Conservation (phyloP, 2,329 filamentous ascomycete genomes). For the Diaporthe sp. region DNA sequence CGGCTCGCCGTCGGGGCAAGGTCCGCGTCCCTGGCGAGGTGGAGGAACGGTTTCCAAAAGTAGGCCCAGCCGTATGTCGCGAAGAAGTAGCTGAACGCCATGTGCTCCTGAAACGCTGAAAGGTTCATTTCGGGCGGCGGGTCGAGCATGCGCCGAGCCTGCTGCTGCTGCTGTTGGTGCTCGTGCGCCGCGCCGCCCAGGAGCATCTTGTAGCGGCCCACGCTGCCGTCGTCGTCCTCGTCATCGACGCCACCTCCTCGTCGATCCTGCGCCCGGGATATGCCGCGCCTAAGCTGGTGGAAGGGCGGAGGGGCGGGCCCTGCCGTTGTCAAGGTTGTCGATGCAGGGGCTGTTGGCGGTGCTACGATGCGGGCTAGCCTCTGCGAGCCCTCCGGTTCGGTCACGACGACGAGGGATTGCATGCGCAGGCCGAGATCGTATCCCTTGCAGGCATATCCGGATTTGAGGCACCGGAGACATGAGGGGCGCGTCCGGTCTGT, state of each 20-base stretch:
- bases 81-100: conserved; percentile 43
- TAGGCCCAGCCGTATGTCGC: conserved; percentile 43
- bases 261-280: neutral
- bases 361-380: conserved; percentile 38
- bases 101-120: conserved; percentile 41
- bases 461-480: conserved; percentile 40
- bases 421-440: conserved; percentile 42
- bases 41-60: conserved; percentile 42
- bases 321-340: neutral
- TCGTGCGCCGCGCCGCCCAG: neutral
- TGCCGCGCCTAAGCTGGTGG: neutral
- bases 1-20: conserved; percentile 35
- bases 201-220: neutral
- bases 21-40: conserved; percentile 36
- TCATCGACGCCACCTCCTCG: neutral
- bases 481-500: conserved; percentile 39
- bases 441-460: conserved; percentile 40
- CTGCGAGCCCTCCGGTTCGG: conserved; percentile 37
- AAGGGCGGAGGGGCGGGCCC: neutral
- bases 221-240: neutral
- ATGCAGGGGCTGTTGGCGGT: neutral
- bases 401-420: conserved; percentile 40
- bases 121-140: conserved; percentile 37
- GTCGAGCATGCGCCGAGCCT: neutral
- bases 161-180: conserved; percentile 3